A percentile compares a stretch with the other conserved stretches of the same genome.
Evolutionary conservation across 1,284 basidiomycete genomes (phyloP).

Genomic region (Ganoderma sp.): DNA sequence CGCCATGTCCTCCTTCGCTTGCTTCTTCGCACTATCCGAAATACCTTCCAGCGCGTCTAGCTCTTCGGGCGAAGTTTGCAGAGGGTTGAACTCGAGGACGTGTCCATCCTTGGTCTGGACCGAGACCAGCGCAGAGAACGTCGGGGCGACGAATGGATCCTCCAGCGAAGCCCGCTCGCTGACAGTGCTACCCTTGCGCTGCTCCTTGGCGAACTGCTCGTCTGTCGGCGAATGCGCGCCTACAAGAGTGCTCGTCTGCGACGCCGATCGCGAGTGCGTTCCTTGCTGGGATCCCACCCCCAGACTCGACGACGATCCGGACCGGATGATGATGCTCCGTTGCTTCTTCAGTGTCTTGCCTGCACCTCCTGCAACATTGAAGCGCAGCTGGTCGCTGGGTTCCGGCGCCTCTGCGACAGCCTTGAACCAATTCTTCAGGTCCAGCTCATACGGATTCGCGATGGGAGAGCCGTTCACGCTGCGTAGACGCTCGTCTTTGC

Average conservation of each 20-base stretch:
- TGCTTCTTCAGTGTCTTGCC: conserved; percentile 51
- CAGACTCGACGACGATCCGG: conserved; percentile 51
- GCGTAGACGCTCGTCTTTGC: conserved; percentile 73
- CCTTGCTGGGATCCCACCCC: conserved; percentile 18
- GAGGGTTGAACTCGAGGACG: conserved; percentile 78
- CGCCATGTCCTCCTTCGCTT: conserved; percentile 76
- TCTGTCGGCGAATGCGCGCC: conserved; percentile 46
- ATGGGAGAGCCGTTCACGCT: conserved; percentile 80
- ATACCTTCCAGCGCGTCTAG: conserved; percentile 78
- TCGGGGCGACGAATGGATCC: conserved; percentile 25
- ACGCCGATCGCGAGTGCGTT: conserved; percentile 53
- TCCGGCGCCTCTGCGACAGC: conserved; percentile 35
- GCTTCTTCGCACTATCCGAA: conserved; percentile 78
- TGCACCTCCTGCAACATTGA: conserved; percentile 6
- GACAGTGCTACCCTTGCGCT: conserved; percentile 22
- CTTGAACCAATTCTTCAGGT: conserved; percentile 45
- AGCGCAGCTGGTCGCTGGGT: conserved; percentile 13
- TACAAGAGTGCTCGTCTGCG: conserved; percentile 51
- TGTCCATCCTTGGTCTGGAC: conserved; percentile 78
- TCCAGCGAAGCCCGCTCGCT: conserved; percentile 32
- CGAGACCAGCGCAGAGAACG: conserved; percentile 51
- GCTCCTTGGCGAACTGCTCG: conserved; percentile 49
- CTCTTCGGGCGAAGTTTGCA: conserved; percentile 69
- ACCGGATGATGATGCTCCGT: conserved; percentile 69
- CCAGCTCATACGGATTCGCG: conserved; percentile 73